phyloP scores from a whole-genome alignment of 2,329 filamentous ascomycete genomes.

The Trichoderma koningii region DNA sequence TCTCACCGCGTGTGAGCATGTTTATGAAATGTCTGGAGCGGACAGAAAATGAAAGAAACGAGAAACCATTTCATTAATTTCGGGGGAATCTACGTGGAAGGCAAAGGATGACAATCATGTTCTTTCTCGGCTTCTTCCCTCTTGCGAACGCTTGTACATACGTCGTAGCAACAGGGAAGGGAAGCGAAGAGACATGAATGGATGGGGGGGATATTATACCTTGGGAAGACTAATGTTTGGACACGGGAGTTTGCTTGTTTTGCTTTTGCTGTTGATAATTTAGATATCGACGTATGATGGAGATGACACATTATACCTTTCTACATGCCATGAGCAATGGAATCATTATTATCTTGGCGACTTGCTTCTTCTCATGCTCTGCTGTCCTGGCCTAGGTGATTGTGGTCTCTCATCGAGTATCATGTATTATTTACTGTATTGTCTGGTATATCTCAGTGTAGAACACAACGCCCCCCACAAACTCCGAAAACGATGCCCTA shows the following conservation, averaged over 20 bases:
- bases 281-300: conserved; percentile 15
- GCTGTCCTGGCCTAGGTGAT: not conserved
- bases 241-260: conserved; percentile 14
- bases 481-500: no score
- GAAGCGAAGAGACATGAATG: not conserved
- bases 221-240: conserved; percentile 18
- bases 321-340: conserved; percentile 16
- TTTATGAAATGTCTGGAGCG: conserved; percentile 20
- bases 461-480: not conserved
- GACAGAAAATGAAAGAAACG: conserved; percentile 5
- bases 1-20: conserved; percentile 11
- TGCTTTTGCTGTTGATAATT: not conserved
- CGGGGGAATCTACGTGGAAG: not conserved
- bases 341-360: conserved; percentile 1
- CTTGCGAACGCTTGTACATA: conserved; percentile 17
- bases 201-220: conserved; percentile 6
- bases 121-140: not conserved
- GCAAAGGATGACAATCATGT: not conserved
- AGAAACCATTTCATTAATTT: conserved; percentile 18
- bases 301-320: conserved; percentile 8
- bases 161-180: conserved; percentile 6
- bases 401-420: not conserved
- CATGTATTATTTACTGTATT: no score
- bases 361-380: not conserved
- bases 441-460: not conserved